A percentile compares a stretch with the other conserved stretches of the same genome.
Evolutionary conservation across 2,329 filamentous ascomycete genomes (phyloP).

Genomic region (Blastomyces percursus): DNA sequence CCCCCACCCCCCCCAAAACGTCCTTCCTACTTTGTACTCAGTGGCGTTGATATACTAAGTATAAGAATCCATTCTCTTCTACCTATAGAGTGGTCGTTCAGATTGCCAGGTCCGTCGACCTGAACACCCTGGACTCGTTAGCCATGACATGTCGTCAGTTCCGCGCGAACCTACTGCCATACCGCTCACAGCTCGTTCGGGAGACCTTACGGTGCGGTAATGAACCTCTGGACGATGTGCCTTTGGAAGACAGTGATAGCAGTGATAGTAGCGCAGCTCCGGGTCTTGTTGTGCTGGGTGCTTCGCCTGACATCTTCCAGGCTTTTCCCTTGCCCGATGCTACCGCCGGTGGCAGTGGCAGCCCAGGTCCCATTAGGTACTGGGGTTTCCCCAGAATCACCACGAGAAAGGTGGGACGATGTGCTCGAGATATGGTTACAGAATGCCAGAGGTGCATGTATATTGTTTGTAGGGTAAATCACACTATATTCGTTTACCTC

Average conservation of each 20-base stretch:
- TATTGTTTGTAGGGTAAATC: slow-evolving; percentile 68
- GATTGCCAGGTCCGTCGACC: slow-evolving; percentile 66
- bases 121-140: slow-evolving; percentile 76
- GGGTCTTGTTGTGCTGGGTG: slow-evolving; percentile 23
- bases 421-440: slow-evolving; percentile 77
- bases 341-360: slow-evolving; percentile 11
- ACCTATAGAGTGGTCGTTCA: slow-evolving; percentile 58
- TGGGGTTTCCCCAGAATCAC: slow-evolving; percentile 27
- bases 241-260: slow-evolving; percentile 32
- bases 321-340: neutral
- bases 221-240: slow-evolving; percentile 41
- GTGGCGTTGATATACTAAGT: slow-evolving; percentile 1
- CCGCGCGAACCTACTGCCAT: slow-evolving; percentile 65
- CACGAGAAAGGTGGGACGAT: slow-evolving; percentile 61
- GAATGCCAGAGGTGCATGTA: slow-evolving; percentile 68
- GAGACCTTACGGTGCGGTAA: slow-evolving; percentile 72
- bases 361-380: no score
- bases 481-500: neutral
- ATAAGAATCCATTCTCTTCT: slow-evolving; percentile 3
- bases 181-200: slow-evolving; percentile 59
- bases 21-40: neutral
- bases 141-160: slow-evolving; percentile 73
- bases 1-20: no score
- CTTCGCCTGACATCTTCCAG: slow-evolving; percentile 5
- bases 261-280: slow-evolving; percentile 22